These are phyloP conservation scores for Fusarium sp. DNA, from an alignment of 2,329 filamentous ascomycete genomes.

Conservation along the genomic window DNA sequence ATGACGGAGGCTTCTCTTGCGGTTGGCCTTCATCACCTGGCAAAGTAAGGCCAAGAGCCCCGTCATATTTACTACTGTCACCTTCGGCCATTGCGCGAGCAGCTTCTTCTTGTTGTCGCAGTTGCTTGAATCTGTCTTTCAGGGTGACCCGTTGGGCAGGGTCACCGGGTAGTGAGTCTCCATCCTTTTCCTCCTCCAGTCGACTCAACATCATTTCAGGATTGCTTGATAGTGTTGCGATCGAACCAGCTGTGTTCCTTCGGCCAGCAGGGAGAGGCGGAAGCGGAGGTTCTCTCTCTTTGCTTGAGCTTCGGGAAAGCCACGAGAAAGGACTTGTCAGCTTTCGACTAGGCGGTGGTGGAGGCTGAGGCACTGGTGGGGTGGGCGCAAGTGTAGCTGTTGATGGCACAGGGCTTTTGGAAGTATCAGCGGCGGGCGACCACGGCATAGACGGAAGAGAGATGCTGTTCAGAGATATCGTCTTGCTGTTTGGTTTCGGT, in stretches of 20 bases:
- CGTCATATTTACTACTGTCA: slow-evolving; percentile 61
- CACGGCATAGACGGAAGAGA: slow-evolving; percentile 78
- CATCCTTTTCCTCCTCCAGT: slow-evolving; percentile 76
- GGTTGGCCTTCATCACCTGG: slow-evolving; percentile 40
- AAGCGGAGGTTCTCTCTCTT: slow-evolving; percentile 62
- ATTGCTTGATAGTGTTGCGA: slow-evolving; percentile 81
- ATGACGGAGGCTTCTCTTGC: slow-evolving; percentile 48
- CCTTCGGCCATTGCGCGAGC: slow-evolving; percentile 58
- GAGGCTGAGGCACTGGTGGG: slow-evolving; percentile 44
- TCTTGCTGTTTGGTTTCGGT: slow-evolving; percentile 58
- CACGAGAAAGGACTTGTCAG: slow-evolving; percentile 89
- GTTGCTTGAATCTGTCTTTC: slow-evolving; percentile 80
- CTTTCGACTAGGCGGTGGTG: slow-evolving; percentile 67
- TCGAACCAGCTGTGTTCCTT: slow-evolving; percentile 82
- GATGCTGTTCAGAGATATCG: slow-evolving; percentile 73
- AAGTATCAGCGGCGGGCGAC: slow-evolving; percentile 65
- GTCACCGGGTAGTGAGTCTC: slow-evolving; percentile 54
- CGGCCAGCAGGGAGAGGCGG: slow-evolving; percentile 63
- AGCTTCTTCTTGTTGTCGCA: slow-evolving; percentile 79
- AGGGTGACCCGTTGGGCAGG: slow-evolving; percentile 68
- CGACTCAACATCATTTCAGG: slow-evolving; percentile 81
- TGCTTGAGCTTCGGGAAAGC: slow-evolving; percentile 75
- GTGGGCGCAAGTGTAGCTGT: slow-evolving; percentile 45
- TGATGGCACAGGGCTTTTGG: slow-evolving; percentile 55
- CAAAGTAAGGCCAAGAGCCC: slow-evolving; percentile 33